Base-by-base conservation (phyloP, 2,329 filamentous ascomycete genomes). In the Elsinoe necatrix region DNA sequence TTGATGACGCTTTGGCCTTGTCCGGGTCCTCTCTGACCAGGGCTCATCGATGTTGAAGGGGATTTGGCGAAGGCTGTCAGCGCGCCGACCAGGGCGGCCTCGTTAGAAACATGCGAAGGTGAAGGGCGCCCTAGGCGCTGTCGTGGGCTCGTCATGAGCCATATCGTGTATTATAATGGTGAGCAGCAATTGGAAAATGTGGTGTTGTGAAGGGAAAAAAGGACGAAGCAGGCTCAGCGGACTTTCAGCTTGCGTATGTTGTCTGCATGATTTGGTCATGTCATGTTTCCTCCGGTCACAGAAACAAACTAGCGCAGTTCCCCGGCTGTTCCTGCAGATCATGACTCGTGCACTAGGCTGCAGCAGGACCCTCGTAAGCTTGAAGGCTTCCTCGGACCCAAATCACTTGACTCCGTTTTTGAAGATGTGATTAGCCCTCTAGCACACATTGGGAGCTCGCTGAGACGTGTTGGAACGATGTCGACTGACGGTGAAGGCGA, bases 401-500 rank as follows among this genome's bases (percentile, higher is more conserved):
- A 29, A 29, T 4, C 27, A 29, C 12, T 16, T 18, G 8, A 8
- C 3, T 20, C 8, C 16, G 20, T 16, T 7, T 42, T 16, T n/a
- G 14, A 42, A 42, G 14, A 42, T 42, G 39, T 42, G 16, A 42
- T 20, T 20, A 9, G 16, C 39, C 6, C 7, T 42, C 20, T 42
- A 16, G 11, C 14, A 18, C 20, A 16, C 16, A n/a, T 42, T 9
- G 14, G 2, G 16, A 18, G 7, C 16, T 20, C 39, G 27, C 27
- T 29, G 7, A 6, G 14, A 18, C 11, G 3, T 4, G 3, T n/a
- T 9, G 39, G 2, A 54, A 25, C n/a, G 4, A 54, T 42, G 34
- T 54, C 51, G 16, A 31, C 64, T 55, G 59, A 61, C 25, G 62
- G 63, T 2, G 52, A 45, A 48, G 59, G 59, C 31, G 63, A 68